Evolutionary conservation across 768 basidiomycete genomes (phyloP).

Genomic region (Gelatoporia subvermispora): DNA sequence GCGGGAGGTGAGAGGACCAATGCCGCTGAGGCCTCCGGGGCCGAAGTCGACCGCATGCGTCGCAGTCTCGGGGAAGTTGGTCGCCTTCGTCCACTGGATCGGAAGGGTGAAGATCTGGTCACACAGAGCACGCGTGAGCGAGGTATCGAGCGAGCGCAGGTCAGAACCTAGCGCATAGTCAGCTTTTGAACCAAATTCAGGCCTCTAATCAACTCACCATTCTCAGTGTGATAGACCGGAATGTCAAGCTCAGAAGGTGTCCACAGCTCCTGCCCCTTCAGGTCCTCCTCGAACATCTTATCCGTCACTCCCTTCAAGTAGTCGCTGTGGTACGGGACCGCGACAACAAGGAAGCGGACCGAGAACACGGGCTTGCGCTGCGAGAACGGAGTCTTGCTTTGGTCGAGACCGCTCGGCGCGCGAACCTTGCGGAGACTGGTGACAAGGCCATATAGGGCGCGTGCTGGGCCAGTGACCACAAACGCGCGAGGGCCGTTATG

Average conservation of each 20-base stretch:
- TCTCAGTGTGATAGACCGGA: conserved; percentile 89
- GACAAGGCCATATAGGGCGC: conserved; percentile 90
- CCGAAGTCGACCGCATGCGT: conserved; percentile 98
- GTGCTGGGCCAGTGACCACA: conserved; percentile 89
- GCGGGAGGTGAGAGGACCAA: conserved; percentile 84
- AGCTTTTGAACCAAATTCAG: conserved; percentile 14
- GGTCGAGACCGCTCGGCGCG: conserved; percentile 83
- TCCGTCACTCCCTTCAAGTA: conserved; percentile 76
- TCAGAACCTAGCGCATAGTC: conserved; percentile 61
- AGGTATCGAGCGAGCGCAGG: conserved; percentile 61
- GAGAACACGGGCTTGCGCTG: conserved; percentile 93
- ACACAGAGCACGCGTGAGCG: conserved; percentile 83
- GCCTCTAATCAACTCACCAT: conserved; percentile 53
- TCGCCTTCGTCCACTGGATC: conserved; percentile 92
- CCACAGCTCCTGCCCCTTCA: conserved; percentile 79
- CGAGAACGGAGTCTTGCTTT: conserved; percentile 90
- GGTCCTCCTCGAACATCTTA: conserved; percentile 70
- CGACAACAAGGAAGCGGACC: conserved; percentile 90
- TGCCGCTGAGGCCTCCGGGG: conserved; percentile 89
- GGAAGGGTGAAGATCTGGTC: conserved; percentile 90
- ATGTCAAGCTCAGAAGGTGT: conserved; percentile 61
- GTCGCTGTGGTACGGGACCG: conserved; percentile 91
- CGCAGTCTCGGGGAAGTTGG: conserved; percentile 81
- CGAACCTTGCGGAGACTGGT: conserved; percentile 86
- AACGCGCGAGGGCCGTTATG: conserved; percentile 89